These are phyloP conservation scores for Cystoderma amianthinum DNA, from an alignment of 768 basidiomycete genomes.

Conservation along the genomic window DNA sequence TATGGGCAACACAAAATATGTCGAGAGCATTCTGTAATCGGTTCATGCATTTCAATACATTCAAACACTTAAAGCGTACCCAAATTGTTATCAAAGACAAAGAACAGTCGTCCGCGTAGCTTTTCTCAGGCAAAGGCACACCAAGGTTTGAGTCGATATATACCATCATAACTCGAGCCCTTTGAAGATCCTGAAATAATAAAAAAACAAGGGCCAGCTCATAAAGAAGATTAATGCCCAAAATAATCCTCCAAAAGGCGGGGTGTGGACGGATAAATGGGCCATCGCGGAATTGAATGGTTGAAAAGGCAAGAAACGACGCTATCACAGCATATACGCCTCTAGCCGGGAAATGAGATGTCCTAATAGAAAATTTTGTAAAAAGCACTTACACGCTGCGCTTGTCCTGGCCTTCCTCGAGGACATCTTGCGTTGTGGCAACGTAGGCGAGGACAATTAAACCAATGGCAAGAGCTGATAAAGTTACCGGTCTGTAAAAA, in stretches of 20 bases:
- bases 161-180: constrained; percentile 74
- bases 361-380: neutral
- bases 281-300: constrained; percentile 86
- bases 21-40: constrained; percentile 63
- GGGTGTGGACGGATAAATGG: constrained; percentile 87
- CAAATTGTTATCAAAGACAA: constrained; percentile 58
- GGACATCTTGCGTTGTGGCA: constrained; percentile 77
- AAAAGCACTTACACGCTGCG: constrained; percentile 57
- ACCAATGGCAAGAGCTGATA: constrained; percentile 64
- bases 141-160: constrained; percentile 70
- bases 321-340: constrained; percentile 71
- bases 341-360: constrained; percentile 24
- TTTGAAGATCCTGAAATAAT: constrained; percentile 77
- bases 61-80: too few relatives aligned
- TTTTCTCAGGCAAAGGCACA: constrained; percentile 74
- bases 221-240: constrained; percentile 80
- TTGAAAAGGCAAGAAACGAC: constrained; percentile 74
- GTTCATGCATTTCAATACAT: too few relatives aligned
- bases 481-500: constrained; percentile 80
- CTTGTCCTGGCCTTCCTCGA: constrained; percentile 80
- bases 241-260: constrained; percentile 74
- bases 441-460: constrained; percentile 71
- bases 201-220: constrained; percentile 79
- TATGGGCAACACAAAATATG: constrained; percentile 81
- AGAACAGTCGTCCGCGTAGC: constrained; percentile 76